These are phyloP conservation scores for Alternaria triticina DNA, from an alignment of 2,329 filamentous ascomycete genomes.

Conservation along the genomic window DNA sequence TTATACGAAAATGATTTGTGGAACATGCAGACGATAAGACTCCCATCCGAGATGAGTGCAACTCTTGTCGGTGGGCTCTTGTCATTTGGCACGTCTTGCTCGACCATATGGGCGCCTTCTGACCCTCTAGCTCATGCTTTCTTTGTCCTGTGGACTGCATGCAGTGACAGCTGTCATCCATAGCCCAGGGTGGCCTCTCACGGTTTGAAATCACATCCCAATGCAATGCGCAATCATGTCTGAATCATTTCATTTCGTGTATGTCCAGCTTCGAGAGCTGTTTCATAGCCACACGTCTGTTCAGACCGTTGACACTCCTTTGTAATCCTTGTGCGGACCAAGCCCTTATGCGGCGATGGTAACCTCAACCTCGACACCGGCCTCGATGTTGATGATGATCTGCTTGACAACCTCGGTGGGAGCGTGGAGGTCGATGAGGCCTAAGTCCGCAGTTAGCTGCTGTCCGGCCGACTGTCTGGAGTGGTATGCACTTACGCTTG, in stretches of 20 bases:
- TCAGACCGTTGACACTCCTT: constrained; percentile 15
- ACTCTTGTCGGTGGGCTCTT: not conserved
- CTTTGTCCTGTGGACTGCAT: not conserved
- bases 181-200: not conserved
- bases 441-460: constrained; percentile 12
- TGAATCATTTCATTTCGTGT: constrained; percentile 32
- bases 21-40: not conserved
- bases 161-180: not conserved
- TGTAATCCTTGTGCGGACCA: constrained; percentile 15
- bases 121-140: not conserved
- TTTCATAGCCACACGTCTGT: constrained; percentile 31
- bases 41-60: not conserved
- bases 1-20: not conserved
- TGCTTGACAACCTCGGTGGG: constrained; percentile 98
- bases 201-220: not conserved
- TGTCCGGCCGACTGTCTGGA: not conserved
- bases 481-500: constrained; percentile 69
- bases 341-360: constrained; percentile 78
- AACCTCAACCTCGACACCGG: constrained; percentile 91
- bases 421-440: constrained; percentile 93
- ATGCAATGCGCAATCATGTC: not conserved
- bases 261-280: constrained; percentile 30
- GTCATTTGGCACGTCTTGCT: not conserved
- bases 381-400: constrained; percentile 96
- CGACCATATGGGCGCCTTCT: not conserved